Conservation (phyloP, 345 rosid genomes). For the Syzygium aromaticum region DNA sequence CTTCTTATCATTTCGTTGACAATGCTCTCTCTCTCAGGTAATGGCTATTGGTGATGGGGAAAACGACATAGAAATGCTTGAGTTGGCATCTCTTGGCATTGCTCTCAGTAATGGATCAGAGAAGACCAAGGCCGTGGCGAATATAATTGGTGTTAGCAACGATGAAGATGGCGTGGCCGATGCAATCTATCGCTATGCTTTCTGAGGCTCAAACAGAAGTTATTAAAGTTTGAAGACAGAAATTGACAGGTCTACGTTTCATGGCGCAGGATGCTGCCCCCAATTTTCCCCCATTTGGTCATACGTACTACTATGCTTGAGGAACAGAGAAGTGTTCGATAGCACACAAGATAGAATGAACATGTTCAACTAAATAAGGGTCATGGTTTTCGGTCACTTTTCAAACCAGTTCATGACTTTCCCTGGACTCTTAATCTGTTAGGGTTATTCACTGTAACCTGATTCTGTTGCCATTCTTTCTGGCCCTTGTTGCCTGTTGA, state of each 20-base stretch:
- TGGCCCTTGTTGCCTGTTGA: not conserved
- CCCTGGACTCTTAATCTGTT: not conserved
- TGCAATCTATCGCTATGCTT: constrained; percentile 78
- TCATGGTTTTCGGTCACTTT: not conserved
- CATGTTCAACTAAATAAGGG: not conserved
- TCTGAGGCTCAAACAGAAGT: constrained; percentile 19
- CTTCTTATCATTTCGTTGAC: not conserved
- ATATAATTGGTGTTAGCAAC: constrained; percentile 65
- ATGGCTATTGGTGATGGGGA: constrained; percentile 98
- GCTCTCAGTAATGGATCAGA: constrained; percentile 83
- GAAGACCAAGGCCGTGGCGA: constrained; percentile 83
- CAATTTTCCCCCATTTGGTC: not conserved
- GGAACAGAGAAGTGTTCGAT: not conserved
- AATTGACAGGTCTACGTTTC: not conserved
- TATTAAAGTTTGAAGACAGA: not conserved
- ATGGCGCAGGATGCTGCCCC: not conserved
- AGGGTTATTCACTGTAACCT: not conserved
- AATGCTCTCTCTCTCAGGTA: constrained; percentile 34
- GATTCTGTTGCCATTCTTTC: not conserved
- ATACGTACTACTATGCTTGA: not conserved
- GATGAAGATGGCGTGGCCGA: constrained; percentile 93
- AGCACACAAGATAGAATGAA: not conserved
- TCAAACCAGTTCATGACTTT: not conserved
- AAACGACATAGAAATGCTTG: constrained; percentile 84
- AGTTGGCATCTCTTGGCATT: constrained; percentile 72